A percentile compares a stretch with the other conserved stretches of the same genome.
Evolutionary conservation across 768 basidiomycete genomes (phyloP).

Genomic region (Roridomyces roridus): DNA sequence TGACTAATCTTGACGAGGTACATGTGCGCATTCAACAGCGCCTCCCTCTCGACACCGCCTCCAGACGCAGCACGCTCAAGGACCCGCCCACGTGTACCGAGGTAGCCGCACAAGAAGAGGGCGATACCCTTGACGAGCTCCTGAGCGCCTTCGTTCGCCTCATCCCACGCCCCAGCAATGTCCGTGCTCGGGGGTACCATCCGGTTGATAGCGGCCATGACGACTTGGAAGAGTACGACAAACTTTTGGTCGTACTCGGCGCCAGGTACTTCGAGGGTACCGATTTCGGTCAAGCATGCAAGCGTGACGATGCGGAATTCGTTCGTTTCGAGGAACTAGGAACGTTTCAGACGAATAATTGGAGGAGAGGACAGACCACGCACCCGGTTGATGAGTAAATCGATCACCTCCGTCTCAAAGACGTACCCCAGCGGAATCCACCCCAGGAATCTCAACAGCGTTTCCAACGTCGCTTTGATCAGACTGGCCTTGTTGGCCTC

Average conservation of each 20-base stretch:
- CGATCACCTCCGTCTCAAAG: conserved; percentile 97
- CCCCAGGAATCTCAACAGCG: conserved; percentile 92
- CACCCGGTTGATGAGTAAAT: conserved; percentile 91
- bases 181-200: conserved; percentile 97
- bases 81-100: conserved; percentile 89
- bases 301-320: conserved; percentile 97
- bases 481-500: conserved; percentile 94
- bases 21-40: conserved; percentile 93
- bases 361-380: conserved; percentile 36
- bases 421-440: conserved; percentile 99
- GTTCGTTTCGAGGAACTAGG: conserved; percentile 90
- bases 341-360: conserved; percentile 10
- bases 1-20: conserved; percentile 99
- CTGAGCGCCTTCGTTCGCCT: conserved; percentile 89
- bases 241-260: conserved; percentile 98
- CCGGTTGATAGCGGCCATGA: conserved; percentile 95
- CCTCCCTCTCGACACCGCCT: conserved; percentile 75
- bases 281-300: conserved; percentile 96
- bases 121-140: conserved; percentile 97
- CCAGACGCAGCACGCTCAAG: conserved; percentile 60
- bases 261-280: conserved; percentile 83
- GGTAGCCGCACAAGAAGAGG: conserved; percentile 94
- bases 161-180: conserved; percentile 89
- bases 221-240: conserved; percentile 95
- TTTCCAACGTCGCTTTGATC: conserved; percentile 94